A percentile compares a stretch with the other conserved stretches of the same genome.
phyloP scores from a whole-genome alignment of 1,284 basidiomycete species.

The Tilletiaria anomala region DNA sequence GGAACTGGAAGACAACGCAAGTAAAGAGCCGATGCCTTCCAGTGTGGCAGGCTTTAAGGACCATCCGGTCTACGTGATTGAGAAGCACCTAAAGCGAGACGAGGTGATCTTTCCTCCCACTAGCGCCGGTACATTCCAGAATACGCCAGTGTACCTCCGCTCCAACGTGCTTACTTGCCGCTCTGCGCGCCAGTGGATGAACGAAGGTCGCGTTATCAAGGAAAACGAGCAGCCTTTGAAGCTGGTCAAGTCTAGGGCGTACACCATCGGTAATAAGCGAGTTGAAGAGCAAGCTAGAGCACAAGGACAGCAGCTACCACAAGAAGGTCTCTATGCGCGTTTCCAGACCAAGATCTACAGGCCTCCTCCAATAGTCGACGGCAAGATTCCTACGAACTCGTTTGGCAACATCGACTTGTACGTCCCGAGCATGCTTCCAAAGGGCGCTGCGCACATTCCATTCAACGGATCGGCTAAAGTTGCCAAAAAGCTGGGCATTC shows the following conservation, averaged over 20 bases:
- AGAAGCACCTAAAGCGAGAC: constrained; percentile 72
- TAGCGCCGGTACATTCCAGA: constrained; percentile 79
- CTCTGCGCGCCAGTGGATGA: constrained; percentile 75
- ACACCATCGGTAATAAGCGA: constrained; percentile 65
- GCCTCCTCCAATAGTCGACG: constrained; percentile 63
- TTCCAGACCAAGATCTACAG: constrained; percentile 71
- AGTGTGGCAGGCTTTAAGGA: constrained; percentile 85
- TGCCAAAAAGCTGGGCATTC: constrained; percentile 69
- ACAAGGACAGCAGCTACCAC: constrained; percentile 40
- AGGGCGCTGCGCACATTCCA: constrained; percentile 70
- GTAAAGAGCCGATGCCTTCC: constrained; percentile 85
- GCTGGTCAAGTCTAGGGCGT: constrained; percentile 69
- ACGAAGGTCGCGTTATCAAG: constrained; percentile 61
- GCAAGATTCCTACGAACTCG: constrained; percentile 79
- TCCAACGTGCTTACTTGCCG: constrained; percentile 68
- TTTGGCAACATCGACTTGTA: constrained; percentile 97
- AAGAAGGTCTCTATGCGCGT: constrained; percentile 62
- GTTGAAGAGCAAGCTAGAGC: constrained; percentile 61
- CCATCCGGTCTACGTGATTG: constrained; percentile 80
- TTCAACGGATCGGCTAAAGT: constrained; percentile 54
- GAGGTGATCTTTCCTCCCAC: constrained; percentile 66
- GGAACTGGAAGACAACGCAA: constrained; percentile 64
- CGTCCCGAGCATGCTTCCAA: constrained; percentile 82
- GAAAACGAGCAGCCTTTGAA: constrained; percentile 73
- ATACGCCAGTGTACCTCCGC: constrained; percentile 81